Evolutionary conservation across 2,329 filamentous ascomycete genomes (phyloP).

Genomic region (Tolypocladium sp.): DNA sequence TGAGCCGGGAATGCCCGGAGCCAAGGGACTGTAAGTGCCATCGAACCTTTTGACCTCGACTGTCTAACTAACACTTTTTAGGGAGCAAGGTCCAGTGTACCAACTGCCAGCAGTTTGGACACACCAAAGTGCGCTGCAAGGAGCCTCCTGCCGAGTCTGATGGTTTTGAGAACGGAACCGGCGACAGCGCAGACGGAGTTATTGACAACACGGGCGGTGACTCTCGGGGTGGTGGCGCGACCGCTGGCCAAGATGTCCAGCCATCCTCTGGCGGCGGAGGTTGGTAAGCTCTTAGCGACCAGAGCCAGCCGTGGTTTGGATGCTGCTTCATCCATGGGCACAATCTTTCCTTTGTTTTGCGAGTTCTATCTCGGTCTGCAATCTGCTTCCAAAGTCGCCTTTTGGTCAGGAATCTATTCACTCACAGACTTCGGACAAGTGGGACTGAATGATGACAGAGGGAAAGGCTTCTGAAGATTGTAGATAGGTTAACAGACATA

Average conservation of each 20-base stretch:
- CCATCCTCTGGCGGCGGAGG: not conserved
- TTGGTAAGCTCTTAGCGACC: conserved; percentile 1
- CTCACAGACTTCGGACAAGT: not conserved
- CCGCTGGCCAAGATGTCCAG: not conserved
- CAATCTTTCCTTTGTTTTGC: not conserved
- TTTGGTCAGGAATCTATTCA: not conserved
- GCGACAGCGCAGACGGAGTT: not conserved
- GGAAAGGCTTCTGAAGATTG: not conserved
- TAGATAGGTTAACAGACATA: no score
- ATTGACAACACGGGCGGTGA: not conserved
- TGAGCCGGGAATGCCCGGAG: conserved; percentile 52
- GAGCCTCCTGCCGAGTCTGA: conserved; percentile 5
- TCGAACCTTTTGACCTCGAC: not conserved
- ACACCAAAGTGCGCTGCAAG: conserved; percentile 30
- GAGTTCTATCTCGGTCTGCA: not conserved
- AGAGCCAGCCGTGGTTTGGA: not conserved
- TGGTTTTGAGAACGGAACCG: not conserved
- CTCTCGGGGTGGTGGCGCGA: not conserved
- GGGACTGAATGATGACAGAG: not conserved
- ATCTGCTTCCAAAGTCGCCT: not conserved
- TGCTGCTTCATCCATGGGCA: not conserved
- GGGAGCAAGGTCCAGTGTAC: conserved; percentile 29
- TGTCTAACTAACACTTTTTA: conserved; percentile 12
- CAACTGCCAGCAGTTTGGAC: conserved; percentile 28
- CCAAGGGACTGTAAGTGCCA: conserved; percentile 31